Conservation (phyloP, 345 rosid species). For the Eucalyptus regnans region DNA sequence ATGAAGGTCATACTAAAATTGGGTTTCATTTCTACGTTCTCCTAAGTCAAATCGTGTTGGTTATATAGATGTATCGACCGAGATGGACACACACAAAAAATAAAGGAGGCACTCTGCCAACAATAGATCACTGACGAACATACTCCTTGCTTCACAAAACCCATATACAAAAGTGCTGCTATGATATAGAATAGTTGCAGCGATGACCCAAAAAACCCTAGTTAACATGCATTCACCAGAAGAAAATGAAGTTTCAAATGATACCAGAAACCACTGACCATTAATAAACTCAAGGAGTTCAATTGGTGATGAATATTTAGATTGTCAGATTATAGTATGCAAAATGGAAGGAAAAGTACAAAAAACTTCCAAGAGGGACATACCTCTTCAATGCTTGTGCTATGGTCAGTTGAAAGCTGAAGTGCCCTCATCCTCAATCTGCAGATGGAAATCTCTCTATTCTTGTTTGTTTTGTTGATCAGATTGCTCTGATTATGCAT, state of each 20-base stretch:
- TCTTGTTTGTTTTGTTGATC: slow-evolving; percentile 63
- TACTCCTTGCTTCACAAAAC: not conserved
- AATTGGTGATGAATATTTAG: not conserved
- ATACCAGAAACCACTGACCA: not conserved
- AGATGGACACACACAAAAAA: not conserved
- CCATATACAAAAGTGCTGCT: not conserved
- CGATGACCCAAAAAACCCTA: not conserved
- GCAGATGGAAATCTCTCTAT: slow-evolving; percentile 73
- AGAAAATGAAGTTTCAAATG: not conserved
- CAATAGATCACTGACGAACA: not conserved
- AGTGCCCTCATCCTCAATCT: slow-evolving; percentile 92
- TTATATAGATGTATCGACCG: not conserved
- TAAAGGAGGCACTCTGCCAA: not conserved
- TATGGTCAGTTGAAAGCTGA: slow-evolving; percentile 90
- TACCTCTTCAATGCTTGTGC: slow-evolving; percentile 85
- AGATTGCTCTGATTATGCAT: slow-evolving; percentile 67
- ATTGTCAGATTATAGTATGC: not conserved
- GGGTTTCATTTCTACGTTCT: not conserved
- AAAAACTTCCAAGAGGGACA: not conserved
- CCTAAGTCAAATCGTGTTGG: not conserved
- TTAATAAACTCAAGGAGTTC: not conserved
- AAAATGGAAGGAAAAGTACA: not conserved
- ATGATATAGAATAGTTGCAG: not conserved
- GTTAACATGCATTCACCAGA: not conserved
- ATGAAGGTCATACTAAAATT: not conserved